Evolutionary conservation across 129 eudicot genomes (phyloP), one percentile per base, ranked within the genome.

Genomic region (Artemisia annua): DNA sequence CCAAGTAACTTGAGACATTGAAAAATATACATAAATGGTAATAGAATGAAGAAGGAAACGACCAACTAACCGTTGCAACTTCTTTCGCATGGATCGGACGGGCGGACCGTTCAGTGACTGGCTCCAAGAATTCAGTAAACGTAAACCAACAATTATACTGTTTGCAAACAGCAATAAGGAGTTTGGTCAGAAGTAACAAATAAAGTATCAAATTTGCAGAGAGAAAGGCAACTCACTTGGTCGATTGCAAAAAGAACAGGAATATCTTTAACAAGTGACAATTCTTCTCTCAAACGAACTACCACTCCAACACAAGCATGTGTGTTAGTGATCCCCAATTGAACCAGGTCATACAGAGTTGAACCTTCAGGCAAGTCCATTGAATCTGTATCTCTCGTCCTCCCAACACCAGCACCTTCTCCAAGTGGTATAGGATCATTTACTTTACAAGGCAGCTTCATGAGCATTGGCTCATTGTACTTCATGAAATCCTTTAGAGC

Each of bases 131-230:
- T 48, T 86, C 93, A 46, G 85, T 87, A 77, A 94, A 94, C 14
- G 98, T 94, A 67, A 87, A 94, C 98, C 98, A 94, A 72, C 86
- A 90, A 72, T 94, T 94, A 73, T 94, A 94, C 98, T 94, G 87
- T 17, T 71, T 48, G 44, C 26, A 74, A 70, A 20, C 77, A 82
- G 50, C 71, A 80, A 76, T 48, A 3, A 2, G 0, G 13, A 26
- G 8, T n/a, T 17, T n/a, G n/a, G 44, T 71, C 39, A 61, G 66
- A 60, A 63, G 49, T 64, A 81, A 50, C 66, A 61, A 14, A 35
- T 35, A 59, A 20, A 20, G 5, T 2, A 70, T 17, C 60, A 70
- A 18, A 70, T 26, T 70, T 28, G 62, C 48, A 26, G 75, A 64
- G 12, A 12, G 8, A 75, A 28, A 73, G 54, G 22, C 14, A 51